Conservation (phyloP, 768 basidiomycete species). For the Hericium coralloides region DNA sequence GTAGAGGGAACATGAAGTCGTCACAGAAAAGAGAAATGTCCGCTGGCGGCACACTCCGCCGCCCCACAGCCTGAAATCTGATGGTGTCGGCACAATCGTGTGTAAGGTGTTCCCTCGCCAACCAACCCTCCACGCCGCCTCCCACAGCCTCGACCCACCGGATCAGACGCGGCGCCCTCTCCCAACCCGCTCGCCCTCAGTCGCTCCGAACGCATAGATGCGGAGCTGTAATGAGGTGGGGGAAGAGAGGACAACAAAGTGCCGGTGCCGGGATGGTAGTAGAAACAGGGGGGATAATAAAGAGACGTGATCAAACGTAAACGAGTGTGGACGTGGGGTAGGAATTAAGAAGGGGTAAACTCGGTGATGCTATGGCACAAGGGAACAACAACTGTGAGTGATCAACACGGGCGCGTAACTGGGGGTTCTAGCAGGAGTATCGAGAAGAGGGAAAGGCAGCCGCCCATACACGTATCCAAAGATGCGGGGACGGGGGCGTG, state of each 20-base stretch:
- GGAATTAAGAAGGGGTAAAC: neutral
- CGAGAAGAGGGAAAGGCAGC: slow-evolving; percentile 5
- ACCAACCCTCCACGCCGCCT: slow-evolving; percentile 1
- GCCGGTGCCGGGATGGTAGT: slow-evolving; percentile 8
- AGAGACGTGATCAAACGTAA: neutral
- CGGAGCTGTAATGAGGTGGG: slow-evolving; percentile 39
- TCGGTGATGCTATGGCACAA: slow-evolving; percentile 5
- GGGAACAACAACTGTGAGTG: slow-evolving; percentile 2
- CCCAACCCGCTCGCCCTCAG: slow-evolving; percentile 52
- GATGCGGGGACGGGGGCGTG: slow-evolving; percentile 26
- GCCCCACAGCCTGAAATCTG: no score
- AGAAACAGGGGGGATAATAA: slow-evolving; percentile 4
- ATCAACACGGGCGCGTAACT: slow-evolving; percentile 21
- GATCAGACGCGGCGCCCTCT: slow-evolving; percentile 62
- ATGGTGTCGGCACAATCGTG: neutral
- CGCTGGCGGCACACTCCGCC: neutral
- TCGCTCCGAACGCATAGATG: slow-evolving; percentile 17
- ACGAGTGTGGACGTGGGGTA: neutral
- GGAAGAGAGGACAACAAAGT: slow-evolving; percentile 61
- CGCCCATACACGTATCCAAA: slow-evolving; percentile 3
- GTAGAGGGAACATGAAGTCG: neutral
- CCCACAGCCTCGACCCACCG: slow-evolving; percentile 10
- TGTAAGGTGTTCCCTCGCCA: slow-evolving; percentile 1
- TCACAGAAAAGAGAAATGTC: neutral
- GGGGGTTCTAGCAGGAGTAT: slow-evolving; percentile 11